Percentiles rank a stretch among this genome's conserved stretches.
Evolutionary conservation across 2,329 filamentous ascomycete species (phyloP).

Genomic region (Moelleriella libera): DNA sequence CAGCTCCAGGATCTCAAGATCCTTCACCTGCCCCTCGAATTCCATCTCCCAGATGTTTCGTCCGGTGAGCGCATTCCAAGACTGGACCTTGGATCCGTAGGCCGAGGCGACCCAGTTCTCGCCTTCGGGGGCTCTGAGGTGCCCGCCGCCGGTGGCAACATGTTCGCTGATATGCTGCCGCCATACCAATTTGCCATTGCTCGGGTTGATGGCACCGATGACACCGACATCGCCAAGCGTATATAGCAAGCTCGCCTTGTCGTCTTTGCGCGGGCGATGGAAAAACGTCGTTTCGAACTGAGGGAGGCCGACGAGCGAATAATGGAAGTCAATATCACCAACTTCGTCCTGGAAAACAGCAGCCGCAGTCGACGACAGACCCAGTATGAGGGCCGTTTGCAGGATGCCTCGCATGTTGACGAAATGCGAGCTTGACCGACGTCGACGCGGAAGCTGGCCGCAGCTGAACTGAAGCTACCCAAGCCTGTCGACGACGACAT

Average conservation of each 20-base stretch:
- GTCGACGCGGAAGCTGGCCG: conserved; percentile 4
- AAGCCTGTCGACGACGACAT: neutral
- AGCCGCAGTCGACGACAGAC: conserved; percentile 25
- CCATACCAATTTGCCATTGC: conserved; percentile 75
- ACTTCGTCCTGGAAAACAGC: conserved; percentile 87
- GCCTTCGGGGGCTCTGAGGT: conserved; percentile 60
- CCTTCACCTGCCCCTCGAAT: conserved; percentile 44
- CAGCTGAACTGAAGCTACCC: neutral
- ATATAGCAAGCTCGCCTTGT: conserved; percentile 81
- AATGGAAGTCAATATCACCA: conserved; percentile 83
- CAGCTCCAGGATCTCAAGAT: conserved; percentile 66
- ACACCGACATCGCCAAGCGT: conserved; percentile 76
- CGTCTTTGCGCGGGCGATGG: conserved; percentile 68
- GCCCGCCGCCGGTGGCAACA: conserved; percentile 29
- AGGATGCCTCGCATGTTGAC: conserved; percentile 21
- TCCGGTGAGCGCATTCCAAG: conserved; percentile 76
- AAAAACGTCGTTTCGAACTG: conserved; percentile 83
- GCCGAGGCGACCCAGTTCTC: conserved; percentile 68
- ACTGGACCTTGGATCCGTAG: conserved; percentile 52
- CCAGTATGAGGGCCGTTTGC: conserved; percentile 21
- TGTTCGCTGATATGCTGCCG: conserved; percentile 56
- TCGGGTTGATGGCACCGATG: conserved; percentile 78
- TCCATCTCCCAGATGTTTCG: conserved; percentile 60
- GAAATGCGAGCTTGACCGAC: conserved; percentile 1
- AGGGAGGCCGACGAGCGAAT: conserved; percentile 74